phyloP scores from a whole-genome alignment of 371 early-diverging fungal species.

The Choanephora cucurbitarum region DNA sequence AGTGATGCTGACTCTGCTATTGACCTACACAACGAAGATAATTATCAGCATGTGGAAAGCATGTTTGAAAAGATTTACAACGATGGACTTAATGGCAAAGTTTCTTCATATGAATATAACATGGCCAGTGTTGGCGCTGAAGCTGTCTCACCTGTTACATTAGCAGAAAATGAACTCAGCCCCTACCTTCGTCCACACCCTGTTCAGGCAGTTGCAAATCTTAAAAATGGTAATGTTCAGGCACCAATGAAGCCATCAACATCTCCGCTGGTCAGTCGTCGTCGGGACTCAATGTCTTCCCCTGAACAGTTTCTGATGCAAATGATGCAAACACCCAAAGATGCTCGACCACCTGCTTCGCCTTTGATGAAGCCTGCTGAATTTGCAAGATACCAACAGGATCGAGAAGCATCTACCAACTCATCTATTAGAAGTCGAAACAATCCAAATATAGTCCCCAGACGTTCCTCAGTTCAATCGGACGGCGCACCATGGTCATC shows the following conservation, averaged over 20 bases:
- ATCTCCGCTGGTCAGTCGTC: conserved; percentile 34
- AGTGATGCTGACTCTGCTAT: conserved; percentile 48
- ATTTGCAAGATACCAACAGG: conserved; percentile 27
- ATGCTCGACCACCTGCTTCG: conserved; percentile 17
- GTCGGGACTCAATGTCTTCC: conserved; percentile 43
- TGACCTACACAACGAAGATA: conserved; percentile 41
- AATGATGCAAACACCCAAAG: conserved; percentile 24
- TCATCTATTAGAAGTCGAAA: conserved; percentile 21
- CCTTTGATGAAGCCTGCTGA: conserved; percentile 27
- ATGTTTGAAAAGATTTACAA: conserved; percentile 63
- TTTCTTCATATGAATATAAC: conserved; percentile 24
- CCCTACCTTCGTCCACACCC: conserved; percentile 20
- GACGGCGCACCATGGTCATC: conserved; percentile 23
- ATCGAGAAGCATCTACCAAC: conserved; percentile 31
- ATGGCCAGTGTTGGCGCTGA: conserved; percentile 2
- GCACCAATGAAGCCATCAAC: conserved; percentile 39
- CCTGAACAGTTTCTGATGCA: conserved; percentile 48
- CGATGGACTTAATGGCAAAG: conserved; percentile 44
- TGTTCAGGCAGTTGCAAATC: conserved; percentile 1
- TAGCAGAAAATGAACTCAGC: conserved; percentile 17
- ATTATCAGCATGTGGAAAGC: conserved; percentile 39
- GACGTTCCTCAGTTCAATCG: conserved; percentile 37
- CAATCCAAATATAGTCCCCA: conserved; percentile 5
- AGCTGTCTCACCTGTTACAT: conserved; percentile 6
- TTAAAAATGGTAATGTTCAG: neutral